These are phyloP conservation scores for Kingdonia uniflora DNA, from an alignment of 164 flowering plant species.

Conservation along the genomic window DNA sequence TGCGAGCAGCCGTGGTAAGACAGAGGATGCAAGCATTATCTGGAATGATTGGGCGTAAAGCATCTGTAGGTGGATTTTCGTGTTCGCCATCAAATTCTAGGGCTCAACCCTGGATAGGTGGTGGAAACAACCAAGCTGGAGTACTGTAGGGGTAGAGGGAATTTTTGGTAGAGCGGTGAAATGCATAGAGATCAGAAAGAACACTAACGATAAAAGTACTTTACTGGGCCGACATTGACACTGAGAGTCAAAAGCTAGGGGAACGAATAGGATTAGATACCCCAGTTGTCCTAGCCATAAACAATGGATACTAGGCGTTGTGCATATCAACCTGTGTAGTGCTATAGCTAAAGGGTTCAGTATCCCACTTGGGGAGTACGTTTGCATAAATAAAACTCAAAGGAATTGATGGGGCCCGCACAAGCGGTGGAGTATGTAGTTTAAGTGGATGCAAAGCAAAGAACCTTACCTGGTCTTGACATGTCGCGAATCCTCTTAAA, in stretches of 20 bases:
- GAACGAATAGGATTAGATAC: conserved; percentile 1
- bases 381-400: background rate
- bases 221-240: background rate
- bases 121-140: background rate
- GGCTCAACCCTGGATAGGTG: background rate
- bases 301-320: background rate
- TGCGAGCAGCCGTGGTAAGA: conserved; percentile 2
- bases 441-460: too few relatives aligned
- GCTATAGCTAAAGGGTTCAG: background rate
- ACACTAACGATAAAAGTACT: background rate
- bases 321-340: background rate
- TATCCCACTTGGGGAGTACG: background rate
- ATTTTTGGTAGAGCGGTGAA: background rate
- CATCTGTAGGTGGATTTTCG: background rate
- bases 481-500: too few relatives aligned
- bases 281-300: conserved; percentile 1
- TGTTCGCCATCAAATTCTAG: background rate
- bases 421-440: conserved; percentile 2
- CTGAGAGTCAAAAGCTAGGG: background rate
- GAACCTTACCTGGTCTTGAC: too few relatives aligned
- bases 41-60: conserved; percentile 2
- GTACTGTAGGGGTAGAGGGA: conserved; percentile 3
- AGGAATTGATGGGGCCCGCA: conserved; percentile 2
- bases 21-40: conserved; percentile 1
- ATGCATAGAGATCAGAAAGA: background rate